phyloP scores from a whole-genome alignment of 176 grass and related monocot genomes.

The Dendrocalamus sinicus region DNA sequence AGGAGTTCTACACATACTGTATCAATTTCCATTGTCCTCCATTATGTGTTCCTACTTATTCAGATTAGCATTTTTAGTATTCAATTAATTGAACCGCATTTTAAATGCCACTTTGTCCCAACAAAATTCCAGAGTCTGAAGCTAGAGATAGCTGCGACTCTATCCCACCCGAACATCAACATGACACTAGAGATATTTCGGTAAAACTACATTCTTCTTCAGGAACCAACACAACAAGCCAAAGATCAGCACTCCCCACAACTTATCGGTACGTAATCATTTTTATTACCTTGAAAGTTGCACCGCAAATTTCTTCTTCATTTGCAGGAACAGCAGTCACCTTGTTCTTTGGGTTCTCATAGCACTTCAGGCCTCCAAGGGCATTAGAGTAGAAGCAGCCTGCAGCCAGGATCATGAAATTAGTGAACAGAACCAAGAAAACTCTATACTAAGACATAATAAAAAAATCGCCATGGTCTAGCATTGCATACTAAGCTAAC shows the following conservation, averaged over 20 bases:
- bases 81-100: neutral
- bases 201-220: neutral
- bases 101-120: neutral
- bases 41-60: neutral
- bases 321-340: slow-evolving; percentile 75
- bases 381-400: slow-evolving; percentile 95
- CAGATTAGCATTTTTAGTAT: neutral
- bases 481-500: neutral
- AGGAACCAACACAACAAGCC: neutral
- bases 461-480: neutral
- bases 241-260: neutral
- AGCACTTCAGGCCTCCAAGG: slow-evolving; percentile 83
- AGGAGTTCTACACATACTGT: too few species aligned
- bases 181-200: too few species aligned
- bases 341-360: slow-evolving; percentile 96
- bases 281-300: slow-evolving; percentile 84
- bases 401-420: slow-evolving; percentile 19
- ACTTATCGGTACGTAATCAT: neutral
- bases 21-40: neutral
- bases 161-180: too few species aligned
- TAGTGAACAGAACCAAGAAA: neutral
- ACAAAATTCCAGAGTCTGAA: neutral
- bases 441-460: neutral
- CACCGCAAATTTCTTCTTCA: slow-evolving; percentile 93
- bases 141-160: too few species aligned